phyloP scores from a whole-genome alignment of 1,284 basidiomycete genomes.

The Xanthoconium separans region DNA sequence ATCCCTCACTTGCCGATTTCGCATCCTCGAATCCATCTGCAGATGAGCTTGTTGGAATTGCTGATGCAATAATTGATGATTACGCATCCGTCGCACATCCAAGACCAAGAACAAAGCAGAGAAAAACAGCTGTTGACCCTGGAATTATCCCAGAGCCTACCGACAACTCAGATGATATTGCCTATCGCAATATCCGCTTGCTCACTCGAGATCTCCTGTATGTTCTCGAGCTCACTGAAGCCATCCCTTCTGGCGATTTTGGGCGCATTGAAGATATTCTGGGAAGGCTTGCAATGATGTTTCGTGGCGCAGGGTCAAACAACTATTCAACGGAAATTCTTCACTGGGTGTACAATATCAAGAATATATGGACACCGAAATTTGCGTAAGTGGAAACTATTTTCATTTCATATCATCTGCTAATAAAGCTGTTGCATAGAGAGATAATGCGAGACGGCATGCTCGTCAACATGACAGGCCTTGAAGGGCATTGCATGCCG shows the following conservation, averaged over 20 bases:
- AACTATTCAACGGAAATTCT: conserved; percentile 35
- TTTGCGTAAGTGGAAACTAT: conserved; percentile 17
- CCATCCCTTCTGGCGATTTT: conserved; percentile 30
- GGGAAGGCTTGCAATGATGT: conserved; percentile 25
- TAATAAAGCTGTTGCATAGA: conserved; percentile 1
- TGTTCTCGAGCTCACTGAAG: conserved; percentile 17
- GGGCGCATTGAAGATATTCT: conserved; percentile 32
- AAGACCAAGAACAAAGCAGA: background rate
- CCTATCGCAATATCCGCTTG: too few species aligned
- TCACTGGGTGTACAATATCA: conserved; percentile 28
- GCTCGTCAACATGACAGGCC: conserved; percentile 26
- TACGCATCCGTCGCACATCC: too few species aligned
- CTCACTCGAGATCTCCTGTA: background rate
- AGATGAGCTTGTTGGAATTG: background rate
- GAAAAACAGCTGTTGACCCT: too few species aligned
- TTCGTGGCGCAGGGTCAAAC: conserved; percentile 28
- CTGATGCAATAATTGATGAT: background rate
- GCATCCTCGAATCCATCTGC: background rate
- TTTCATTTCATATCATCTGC: too few species aligned
- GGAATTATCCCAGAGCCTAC: too few species aligned
- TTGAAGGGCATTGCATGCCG: conserved; percentile 25
- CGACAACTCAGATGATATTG: too few species aligned
- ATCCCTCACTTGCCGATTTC: background rate
- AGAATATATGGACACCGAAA: conserved; percentile 27
- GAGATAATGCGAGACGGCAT: conserved; percentile 29